Evolutionary conservation across 352 stramenopile species (phyloP).

Genomic region (Phytophthora lateralis): DNA sequence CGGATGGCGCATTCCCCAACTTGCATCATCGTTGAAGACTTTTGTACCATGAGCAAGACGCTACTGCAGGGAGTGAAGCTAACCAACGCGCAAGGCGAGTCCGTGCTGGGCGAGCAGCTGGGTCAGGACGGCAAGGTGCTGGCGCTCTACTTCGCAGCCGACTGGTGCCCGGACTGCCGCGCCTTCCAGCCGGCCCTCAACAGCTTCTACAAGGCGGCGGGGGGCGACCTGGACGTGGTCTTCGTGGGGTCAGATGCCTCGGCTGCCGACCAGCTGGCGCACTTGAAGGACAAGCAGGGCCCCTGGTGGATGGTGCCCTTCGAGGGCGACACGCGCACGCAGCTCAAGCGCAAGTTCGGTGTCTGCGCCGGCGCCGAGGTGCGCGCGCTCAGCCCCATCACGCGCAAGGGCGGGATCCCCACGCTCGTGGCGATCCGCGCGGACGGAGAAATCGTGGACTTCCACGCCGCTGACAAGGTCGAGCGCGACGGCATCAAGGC

Average conservation of each 20-base stretch:
- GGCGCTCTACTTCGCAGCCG: conserved; percentile 82
- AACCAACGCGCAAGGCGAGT: conserved; percentile 58
- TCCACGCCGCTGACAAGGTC: conserved; percentile 65
- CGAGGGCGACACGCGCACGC: conserved; percentile 57
- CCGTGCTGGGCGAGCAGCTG: conserved; percentile 46
- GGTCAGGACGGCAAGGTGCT: conserved; percentile 56
- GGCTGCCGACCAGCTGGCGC: conserved; percentile 53
- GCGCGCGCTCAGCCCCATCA: conserved; percentile 52
- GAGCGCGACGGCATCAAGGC: conserved; percentile 55
- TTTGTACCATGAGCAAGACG: conserved; percentile 40
- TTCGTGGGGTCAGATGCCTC: conserved; percentile 81
- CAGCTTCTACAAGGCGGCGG: conserved; percentile 63
- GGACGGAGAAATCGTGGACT: conserved; percentile 71
- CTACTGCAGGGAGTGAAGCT: conserved; percentile 63
- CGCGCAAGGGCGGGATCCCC: conserved; percentile 74
- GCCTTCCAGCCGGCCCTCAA: conserved; percentile 81
- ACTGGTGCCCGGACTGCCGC: conserved; percentile 87
- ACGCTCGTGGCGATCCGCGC: conserved; percentile 72
- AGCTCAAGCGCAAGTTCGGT: conserved; percentile 84
- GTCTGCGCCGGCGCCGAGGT: conserved; percentile 77
- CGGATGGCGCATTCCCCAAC: conserved; percentile 7
- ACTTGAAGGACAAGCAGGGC: conserved; percentile 78
- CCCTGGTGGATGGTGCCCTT: conserved; percentile 82
- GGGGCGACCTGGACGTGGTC: conserved; percentile 69
- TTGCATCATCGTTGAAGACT: neutral